These are phyloP conservation scores for Protea cynaroides DNA, from an alignment of 164 flowering plant genomes.

Conservation along the genomic window DNA sequence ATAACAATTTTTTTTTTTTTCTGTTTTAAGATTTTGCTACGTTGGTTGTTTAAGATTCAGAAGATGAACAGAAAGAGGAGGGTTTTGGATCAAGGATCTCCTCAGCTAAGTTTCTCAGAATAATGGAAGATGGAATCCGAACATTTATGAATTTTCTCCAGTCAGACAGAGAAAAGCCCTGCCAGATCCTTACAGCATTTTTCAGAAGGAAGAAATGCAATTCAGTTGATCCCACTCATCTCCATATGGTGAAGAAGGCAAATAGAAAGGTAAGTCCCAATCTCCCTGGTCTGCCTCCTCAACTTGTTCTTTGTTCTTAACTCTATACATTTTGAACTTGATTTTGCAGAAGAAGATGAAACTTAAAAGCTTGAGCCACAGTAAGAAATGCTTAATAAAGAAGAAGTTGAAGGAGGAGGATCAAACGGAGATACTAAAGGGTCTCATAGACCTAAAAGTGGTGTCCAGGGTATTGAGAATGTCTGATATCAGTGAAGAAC, in stretches of 20 bases:
- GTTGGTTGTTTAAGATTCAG: slow-evolving; percentile 24
- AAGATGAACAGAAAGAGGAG: slow-evolving; percentile 45
- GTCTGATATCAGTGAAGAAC: slow-evolving; percentile 57
- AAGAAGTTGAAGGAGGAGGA: slow-evolving; percentile 44
- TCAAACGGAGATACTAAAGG: slow-evolving; percentile 71
- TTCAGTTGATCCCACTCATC: slow-evolving; percentile 65
- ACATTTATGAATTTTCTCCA: slow-evolving; percentile 89
- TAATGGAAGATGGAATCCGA: slow-evolving; percentile 73
- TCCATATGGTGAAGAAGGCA: slow-evolving; percentile 54
- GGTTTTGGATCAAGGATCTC: slow-evolving; percentile 48
- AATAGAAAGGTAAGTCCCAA: slow-evolving; percentile 45
- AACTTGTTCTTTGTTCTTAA: neutral
- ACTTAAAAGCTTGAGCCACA: slow-evolving; percentile 57
- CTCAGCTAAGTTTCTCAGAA: slow-evolving; percentile 46
- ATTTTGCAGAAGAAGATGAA: slow-evolving; percentile 71
- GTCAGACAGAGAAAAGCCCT: slow-evolving; percentile 65
- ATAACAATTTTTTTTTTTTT: neutral
- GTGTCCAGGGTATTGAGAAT: slow-evolving; percentile 86
- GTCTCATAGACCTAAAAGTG: slow-evolving; percentile 72
- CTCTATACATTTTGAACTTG: neutral
- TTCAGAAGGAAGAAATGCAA: slow-evolving; percentile 37
- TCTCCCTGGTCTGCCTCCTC: no score
- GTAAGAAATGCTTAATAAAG: slow-evolving; percentile 49
- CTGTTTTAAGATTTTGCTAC: neutral
- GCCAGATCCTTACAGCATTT: slow-evolving; percentile 40